Evolutionary conservation across 768 basidiomycete genomes (phyloP).

Genomic region (Ramaria rubella): DNA sequence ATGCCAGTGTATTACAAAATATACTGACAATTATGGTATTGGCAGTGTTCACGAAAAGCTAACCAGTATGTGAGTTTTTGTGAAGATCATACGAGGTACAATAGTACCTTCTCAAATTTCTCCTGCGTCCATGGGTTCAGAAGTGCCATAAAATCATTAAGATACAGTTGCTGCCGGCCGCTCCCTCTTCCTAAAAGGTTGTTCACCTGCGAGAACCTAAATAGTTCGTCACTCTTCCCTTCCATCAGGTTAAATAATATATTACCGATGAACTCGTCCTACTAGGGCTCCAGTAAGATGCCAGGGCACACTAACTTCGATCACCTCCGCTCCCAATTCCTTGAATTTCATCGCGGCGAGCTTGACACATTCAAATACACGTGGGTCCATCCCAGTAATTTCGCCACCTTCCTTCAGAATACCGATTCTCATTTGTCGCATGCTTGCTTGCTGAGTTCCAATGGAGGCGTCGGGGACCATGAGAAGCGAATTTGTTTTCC

Average conservation of each 20-base stretch:
- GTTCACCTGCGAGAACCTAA: slow-evolving; percentile 15
- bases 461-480: not conserved
- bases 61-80: not conserved
- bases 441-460: slow-evolving; percentile 14
- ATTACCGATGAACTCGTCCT: slow-evolving; percentile 4
- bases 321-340: slow-evolving; percentile 33
- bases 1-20: not conserved
- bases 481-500: slow-evolving; percentile 10
- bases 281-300: slow-evolving; percentile 22
- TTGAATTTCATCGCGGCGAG: slow-evolving; percentile 29
- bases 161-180: slow-evolving; percentile 27
- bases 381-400: slow-evolving; percentile 28
- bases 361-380: slow-evolving; percentile 29
- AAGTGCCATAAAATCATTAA: slow-evolving; percentile 26
- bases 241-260: not conserved
- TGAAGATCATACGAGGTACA: slow-evolving; percentile 5
- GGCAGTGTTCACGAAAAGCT: slow-evolving; percentile 15
- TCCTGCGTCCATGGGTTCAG: slow-evolving; percentile 32
- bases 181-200: slow-evolving; percentile 16
- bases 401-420: slow-evolving; percentile 34
- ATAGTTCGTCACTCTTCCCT: not conserved
- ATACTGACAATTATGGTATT: slow-evolving; percentile 13
- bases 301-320: slow-evolving; percentile 36
- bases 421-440: slow-evolving; percentile 34
- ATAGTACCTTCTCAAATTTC: slow-evolving; percentile 31